Conservation (phyloP, 2,329 filamentous ascomycete genomes). For the Pyricularia sp. region DNA sequence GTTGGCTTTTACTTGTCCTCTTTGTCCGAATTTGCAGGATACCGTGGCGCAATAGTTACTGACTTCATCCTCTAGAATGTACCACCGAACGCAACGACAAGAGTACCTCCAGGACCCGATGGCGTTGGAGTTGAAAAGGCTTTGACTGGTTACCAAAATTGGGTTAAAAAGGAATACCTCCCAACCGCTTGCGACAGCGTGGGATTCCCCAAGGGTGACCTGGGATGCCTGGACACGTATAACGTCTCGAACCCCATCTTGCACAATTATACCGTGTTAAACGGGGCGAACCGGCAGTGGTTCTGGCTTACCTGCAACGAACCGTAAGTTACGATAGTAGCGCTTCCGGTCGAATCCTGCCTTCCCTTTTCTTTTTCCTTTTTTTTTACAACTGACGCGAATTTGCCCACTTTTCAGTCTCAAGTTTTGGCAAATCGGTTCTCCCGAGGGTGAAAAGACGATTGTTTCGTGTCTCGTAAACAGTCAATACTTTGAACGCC, state of each 20-base stretch:
- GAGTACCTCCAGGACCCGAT: constrained; percentile 24
- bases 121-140: constrained; percentile 39
- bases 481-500: constrained; percentile 22
- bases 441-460: constrained; percentile 26
- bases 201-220: constrained; percentile 30
- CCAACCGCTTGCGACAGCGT: constrained; percentile 27
- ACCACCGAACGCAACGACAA: constrained; percentile 14
- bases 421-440: constrained; percentile 28
- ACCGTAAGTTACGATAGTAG: constrained; percentile 11
- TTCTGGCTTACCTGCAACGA: constrained; percentile 43
- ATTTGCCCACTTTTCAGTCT: constrained; percentile 9
- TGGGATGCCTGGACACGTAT: constrained; percentile 29
- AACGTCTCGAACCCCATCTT: constrained; percentile 29
- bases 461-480: constrained; percentile 25
- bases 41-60: not conserved
- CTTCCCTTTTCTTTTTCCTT: not conserved
- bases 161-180: constrained; percentile 26
- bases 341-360: not conserved
- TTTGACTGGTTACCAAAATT: constrained; percentile 38
- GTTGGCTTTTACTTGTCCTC: constrained; percentile 25
- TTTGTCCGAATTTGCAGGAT: not conserved
- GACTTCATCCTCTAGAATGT: not conserved
- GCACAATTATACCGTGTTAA: constrained; percentile 22
- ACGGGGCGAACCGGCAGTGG: constrained; percentile 36
- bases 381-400: not conserved